These are phyloP conservation scores for Ceratocystis destructans DNA, from an alignment of 2,329 filamentous ascomycete species.

Conservation along the genomic window DNA sequence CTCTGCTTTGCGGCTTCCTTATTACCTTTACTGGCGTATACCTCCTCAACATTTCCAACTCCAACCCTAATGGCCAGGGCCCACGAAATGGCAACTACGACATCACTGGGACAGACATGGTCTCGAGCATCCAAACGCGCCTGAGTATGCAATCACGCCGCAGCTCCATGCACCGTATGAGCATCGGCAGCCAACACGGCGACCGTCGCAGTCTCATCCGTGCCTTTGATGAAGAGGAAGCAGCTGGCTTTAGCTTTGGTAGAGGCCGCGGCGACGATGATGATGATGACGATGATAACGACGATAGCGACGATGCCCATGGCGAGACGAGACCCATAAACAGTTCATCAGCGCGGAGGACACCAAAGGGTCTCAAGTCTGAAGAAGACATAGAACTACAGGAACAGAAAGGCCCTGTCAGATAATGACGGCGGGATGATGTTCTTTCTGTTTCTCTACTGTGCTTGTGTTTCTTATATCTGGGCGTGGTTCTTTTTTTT, in stretches of 20 bases:
- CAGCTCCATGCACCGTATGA: conserved; percentile 52
- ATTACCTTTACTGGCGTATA: conserved; percentile 94
- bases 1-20: conserved; percentile 81
- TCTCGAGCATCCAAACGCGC: conserved; percentile 78
- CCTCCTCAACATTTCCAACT: conserved; percentile 84
- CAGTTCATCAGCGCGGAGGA: conserved; percentile 22
- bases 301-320: conserved; percentile 36
- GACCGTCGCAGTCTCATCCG: conserved; percentile 76
- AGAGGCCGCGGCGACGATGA: conserved; percentile 57
- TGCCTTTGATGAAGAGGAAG: conserved; percentile 75
- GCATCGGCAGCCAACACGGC: conserved; percentile 48
- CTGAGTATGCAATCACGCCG: conserved; percentile 84
- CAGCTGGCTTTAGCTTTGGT: conserved; percentile 57
- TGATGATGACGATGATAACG: conserved; percentile 62
- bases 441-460: conserved; percentile 12
- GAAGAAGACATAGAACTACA: conserved; percentile 38
- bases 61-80: conserved; percentile 68
- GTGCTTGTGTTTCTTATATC: neutral
- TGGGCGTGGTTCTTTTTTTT: neutral
- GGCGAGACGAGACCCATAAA: conserved; percentile 20
- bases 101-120: conserved; percentile 77
- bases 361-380: conserved; percentile 30
- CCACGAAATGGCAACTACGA: conserved; percentile 54
- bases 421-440: conserved; percentile 17
- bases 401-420: conserved; percentile 29